These are phyloP conservation scores for Sporothrix protearum DNA, from an alignment of 2,329 filamentous ascomycete species.

Conservation along the genomic window DNA sequence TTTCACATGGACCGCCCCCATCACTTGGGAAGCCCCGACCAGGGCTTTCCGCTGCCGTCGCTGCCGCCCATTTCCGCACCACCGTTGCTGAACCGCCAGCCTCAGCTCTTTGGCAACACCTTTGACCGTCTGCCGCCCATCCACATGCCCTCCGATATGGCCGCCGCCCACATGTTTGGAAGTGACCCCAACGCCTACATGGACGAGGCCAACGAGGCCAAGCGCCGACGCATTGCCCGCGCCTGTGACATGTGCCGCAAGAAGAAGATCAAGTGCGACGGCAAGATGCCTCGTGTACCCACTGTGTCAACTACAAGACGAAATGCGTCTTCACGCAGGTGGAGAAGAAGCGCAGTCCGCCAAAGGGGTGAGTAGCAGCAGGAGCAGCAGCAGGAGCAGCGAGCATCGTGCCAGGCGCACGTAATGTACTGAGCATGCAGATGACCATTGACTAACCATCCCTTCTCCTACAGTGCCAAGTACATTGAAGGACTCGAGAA, in stretches of 20 bases:
- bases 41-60: constrained; percentile 50
- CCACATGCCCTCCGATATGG: constrained; percentile 54
- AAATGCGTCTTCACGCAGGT: constrained; percentile 97
- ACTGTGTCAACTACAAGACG: constrained; percentile 97
- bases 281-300: constrained; percentile 88
- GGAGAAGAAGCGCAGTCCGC: constrained; percentile 96
- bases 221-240: constrained; percentile 82
- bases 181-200: constrained; percentile 52
- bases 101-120: constrained; percentile 65
- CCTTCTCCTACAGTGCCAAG: constrained; percentile 63
- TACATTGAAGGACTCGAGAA: constrained; percentile 98
- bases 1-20: constrained; percentile 50
- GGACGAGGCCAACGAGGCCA: constrained; percentile 73
- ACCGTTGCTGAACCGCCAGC: constrained; percentile 62
- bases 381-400: not conserved
- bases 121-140: constrained; percentile 59
- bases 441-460: not conserved
- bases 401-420: not conserved
- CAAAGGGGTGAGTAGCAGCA: constrained; percentile 72
- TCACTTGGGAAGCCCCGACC: constrained; percentile 37
- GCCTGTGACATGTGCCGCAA: constrained; percentile 96
- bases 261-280: constrained; percentile 97
- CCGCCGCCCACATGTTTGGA: constrained; percentile 55
- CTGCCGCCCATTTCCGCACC: constrained; percentile 50
- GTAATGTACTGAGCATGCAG: no score